A percentile compares a stretch with the other conserved stretches of the same genome.
Conservation (phyloP, 179 eudicot species). For the Carnegiea gigantea region DNA sequence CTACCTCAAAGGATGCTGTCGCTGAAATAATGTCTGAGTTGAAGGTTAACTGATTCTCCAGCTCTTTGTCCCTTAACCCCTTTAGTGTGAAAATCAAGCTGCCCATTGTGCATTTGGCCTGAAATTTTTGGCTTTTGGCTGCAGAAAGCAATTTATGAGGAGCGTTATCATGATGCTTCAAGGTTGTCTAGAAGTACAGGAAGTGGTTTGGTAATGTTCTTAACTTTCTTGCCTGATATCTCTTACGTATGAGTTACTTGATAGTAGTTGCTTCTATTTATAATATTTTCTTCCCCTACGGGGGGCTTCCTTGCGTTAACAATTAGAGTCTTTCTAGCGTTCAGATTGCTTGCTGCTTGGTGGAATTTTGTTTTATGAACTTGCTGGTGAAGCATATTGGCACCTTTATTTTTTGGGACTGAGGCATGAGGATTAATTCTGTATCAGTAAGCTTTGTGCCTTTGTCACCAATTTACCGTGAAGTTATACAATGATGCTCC, state of each 20-base stretch:
- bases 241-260: not conserved
- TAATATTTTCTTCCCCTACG: too few relatives aligned
- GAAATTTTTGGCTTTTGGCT: slow-evolving; percentile 23
- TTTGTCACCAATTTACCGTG: too few relatives aligned
- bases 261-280: too few relatives aligned
- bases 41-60: slow-evolving; percentile 45
- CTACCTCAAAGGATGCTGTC: slow-evolving; percentile 74
- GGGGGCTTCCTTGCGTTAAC: too few relatives aligned
- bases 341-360: too few relatives aligned
- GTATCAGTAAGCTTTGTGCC: too few relatives aligned
- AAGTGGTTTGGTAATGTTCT: slow-evolving; percentile 81
- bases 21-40: slow-evolving; percentile 82
- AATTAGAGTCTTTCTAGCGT: too few relatives aligned
- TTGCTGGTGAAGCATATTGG: too few relatives aligned
- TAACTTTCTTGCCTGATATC: not conserved
- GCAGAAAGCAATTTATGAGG: slow-evolving; percentile 86
- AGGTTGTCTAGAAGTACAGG: slow-evolving; percentile 74
- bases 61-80: not conserved
- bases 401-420: too few relatives aligned
- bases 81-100: not conserved
- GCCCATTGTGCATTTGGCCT: slow-evolving; percentile 5
- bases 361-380: too few relatives aligned
- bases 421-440: too few relatives aligned
- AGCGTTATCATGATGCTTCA: slow-evolving; percentile 92
- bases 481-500: too few relatives aligned